Evolutionary conservation across 2,329 filamentous ascomycete species (phyloP), one percentile per base, ranked within the genome.

Genomic region (Magnaporthiopsis incrustans): DNA sequence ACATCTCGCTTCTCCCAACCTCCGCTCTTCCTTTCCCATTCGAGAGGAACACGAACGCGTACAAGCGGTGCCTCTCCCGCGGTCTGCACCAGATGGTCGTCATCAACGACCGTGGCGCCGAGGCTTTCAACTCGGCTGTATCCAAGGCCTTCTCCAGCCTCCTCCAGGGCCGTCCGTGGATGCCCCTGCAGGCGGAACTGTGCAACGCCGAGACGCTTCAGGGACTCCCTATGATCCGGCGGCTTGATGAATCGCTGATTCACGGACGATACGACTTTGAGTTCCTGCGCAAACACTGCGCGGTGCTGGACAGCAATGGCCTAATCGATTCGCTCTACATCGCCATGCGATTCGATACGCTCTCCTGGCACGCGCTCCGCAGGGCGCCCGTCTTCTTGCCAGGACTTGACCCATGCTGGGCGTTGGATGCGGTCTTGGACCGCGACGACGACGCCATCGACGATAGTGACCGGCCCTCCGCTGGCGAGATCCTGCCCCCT

Each of bases 241-340:
- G 79, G 35, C 75, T 86, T 18, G 80, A 82, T 11, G 66, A 75
- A 1, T 69, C 72, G 30, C 71, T 82, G n/a, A 67, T 80, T 44
- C 74, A 77, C 59, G 68, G 69, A 27, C 71, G 75, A 26, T 85
- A 81, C 67, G 78, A 85, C 68, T 71, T 78, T 59, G 77, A 80
- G 10, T 86, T 86, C 64, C 74, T 87, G 32, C 77, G 76, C 32
- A 71, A 76, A 57, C 75, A 85, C 70, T 86, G 84, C 67, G 84
- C 82, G n/a, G 82, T 85, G 3, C 77, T 80, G 61, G 81, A 84
- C 60, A 74, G 76, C 4, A 78, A 77, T 63, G 84, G 83, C 58
- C 82, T 81, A 67, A 81, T 85, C 30, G 82, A 85, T 68, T 85
- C 83, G 26, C 72, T 87, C 18, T 87, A 87, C 68, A 84, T 87